Evolutionary conservation across 2,329 filamentous ascomycete species (phyloP).

Genomic region (Penicillium nordicum): DNA sequence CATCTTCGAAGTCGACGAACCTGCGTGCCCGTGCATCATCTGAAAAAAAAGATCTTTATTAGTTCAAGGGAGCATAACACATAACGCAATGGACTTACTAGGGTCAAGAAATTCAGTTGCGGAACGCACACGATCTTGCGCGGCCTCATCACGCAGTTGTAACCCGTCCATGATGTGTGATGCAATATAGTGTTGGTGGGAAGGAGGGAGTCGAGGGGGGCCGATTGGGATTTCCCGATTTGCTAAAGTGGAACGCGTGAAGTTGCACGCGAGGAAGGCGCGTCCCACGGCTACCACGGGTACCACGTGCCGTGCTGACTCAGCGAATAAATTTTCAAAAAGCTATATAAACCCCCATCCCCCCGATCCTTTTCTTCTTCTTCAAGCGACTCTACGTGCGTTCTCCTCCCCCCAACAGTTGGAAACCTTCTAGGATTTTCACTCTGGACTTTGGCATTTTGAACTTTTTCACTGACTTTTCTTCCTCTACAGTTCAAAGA

Average conservation of each 20-base stretch:
- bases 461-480: constrained; percentile 18
- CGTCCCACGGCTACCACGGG: background rate
- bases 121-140: constrained; percentile 76
- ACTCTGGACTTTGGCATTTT: background rate
- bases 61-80: constrained; percentile 1
- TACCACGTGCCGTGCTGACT: background rate
- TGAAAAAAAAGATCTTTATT: constrained; percentile 31
- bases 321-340: background rate
- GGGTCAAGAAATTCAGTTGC: constrained; percentile 94
- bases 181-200: constrained; percentile 14
- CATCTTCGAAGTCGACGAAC: constrained; percentile 30
- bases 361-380: constrained; percentile 7
- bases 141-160: constrained; percentile 79
- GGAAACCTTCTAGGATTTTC: background rate
- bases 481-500: constrained; percentile 55
- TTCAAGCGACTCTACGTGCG: constrained; percentile 14
- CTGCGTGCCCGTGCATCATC: constrained; percentile 57
- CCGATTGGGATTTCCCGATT: constrained; percentile 24
- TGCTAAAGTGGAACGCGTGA: constrained; percentile 35
- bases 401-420: constrained; percentile 5
- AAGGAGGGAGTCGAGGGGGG: constrained; percentile 16
- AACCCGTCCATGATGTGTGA: constrained; percentile 61
- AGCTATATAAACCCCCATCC: constrained; percentile 3
- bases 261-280: background rate
- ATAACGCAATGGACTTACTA: constrained; percentile 54